These are phyloP conservation scores for Alternaria triticina DNA, from an alignment of 2,329 filamentous ascomycete species.

Conservation along the genomic window DNA sequence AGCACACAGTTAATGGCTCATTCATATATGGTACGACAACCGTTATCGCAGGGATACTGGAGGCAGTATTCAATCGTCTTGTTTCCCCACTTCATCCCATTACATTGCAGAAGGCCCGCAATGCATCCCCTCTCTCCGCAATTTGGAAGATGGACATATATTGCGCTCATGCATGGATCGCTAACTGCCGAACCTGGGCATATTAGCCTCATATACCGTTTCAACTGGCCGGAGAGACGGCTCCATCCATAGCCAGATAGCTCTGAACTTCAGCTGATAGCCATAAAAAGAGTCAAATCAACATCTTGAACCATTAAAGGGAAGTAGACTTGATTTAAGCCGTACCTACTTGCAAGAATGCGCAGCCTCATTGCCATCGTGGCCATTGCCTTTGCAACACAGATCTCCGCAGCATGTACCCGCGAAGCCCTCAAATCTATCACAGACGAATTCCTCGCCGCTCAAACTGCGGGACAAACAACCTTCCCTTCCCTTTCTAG, in stretches of 20 bases:
- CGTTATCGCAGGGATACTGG: neutral
- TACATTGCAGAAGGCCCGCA: neutral
- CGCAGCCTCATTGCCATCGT: neutral
- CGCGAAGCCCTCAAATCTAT: conserved; percentile 23
- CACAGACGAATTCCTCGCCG: conserved; percentile 25
- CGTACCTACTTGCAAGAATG: neutral
- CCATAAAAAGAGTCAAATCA: neutral
- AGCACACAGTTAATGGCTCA: neutral
- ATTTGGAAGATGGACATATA: conserved; percentile 1
- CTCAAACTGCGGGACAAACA: conserved; percentile 31
- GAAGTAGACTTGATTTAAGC: no score
- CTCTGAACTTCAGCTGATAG: neutral
- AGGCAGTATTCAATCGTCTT: neutral
- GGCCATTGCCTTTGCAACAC: conserved; percentile 7
- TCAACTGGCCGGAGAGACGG: neutral
- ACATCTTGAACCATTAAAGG: neutral
- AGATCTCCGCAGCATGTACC: conserved; percentile 28
- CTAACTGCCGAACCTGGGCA: conserved; percentile 11
- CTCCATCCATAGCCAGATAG: neutral
- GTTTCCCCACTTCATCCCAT: neutral
- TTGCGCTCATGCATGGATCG: neutral
- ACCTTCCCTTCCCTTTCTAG: conserved; percentile 22
- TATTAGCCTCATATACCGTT: neutral
- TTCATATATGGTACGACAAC: neutral
- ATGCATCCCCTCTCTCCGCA: neutral